Conservation (phyloP, 805 yeast species). For the Lipomyces yamanashiensis region DNA sequence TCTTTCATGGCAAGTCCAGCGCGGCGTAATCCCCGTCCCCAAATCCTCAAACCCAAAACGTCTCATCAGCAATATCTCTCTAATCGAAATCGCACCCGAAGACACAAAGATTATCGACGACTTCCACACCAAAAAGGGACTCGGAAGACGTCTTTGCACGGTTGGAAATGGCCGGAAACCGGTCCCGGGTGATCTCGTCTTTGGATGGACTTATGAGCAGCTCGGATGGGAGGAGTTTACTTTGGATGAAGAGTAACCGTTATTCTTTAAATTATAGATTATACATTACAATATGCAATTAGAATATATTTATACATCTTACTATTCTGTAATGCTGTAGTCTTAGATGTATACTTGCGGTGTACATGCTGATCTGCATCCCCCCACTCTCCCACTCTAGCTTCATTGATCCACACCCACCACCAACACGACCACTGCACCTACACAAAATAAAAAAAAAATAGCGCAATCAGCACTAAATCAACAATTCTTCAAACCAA, state of each 20-base stretch:
- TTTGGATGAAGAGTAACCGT: background rate
- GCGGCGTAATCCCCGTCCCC: constrained; percentile 54
- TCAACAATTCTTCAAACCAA: background rate
- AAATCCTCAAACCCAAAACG: constrained; percentile 74
- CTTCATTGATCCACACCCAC: background rate
- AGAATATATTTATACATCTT: too few species aligned
- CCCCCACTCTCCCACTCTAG: too few species aligned
- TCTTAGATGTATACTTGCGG: too few species aligned
- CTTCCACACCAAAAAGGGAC: constrained; percentile 25
- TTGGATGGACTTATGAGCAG: constrained; percentile 33
- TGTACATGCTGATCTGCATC: too few species aligned
- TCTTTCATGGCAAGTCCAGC: constrained; percentile 73
- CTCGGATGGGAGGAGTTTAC: constrained; percentile 29
- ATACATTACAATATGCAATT: background rate
- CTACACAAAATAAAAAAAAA: background rate
- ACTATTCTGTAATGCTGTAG: too few species aligned
- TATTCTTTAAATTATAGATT: background rate
- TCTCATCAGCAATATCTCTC: constrained; percentile 54
- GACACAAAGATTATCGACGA: constrained; percentile 14
- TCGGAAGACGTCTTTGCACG: constrained; percentile 25
- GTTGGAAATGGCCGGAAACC: constrained; percentile 15
- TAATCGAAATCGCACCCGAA: constrained; percentile 15
- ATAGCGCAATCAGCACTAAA: background rate
- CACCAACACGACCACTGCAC: background rate
- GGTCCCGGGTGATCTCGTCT: constrained; percentile 21